phyloP scores from a whole-genome alignment of 2,329 filamentous ascomycete genomes.

The Cladophialophora chaetospira region DNA sequence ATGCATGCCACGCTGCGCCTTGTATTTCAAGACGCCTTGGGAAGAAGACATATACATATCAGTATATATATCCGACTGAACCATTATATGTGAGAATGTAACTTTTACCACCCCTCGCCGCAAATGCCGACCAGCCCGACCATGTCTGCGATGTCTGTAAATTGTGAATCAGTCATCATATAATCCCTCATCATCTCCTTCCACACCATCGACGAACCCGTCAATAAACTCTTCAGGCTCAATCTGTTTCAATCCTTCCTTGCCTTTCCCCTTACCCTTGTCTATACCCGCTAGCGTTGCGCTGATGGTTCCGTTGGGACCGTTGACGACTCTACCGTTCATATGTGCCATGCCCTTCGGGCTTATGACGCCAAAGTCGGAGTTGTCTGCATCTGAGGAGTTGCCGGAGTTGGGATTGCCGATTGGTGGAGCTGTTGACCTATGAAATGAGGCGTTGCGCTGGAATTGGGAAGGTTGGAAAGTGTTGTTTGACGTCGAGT shows the following conservation, averaged over 20 bases:
- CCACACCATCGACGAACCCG: conserved; percentile 29
- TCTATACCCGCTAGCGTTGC: conserved; percentile 34
- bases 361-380: conserved; percentile 36
- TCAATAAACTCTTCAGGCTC: conserved; percentile 33
- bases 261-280: conserved; percentile 39
- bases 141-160: too few species aligned
- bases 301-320: conserved; percentile 34
- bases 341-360: conserved; percentile 31
- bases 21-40: too few species aligned
- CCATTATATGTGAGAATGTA: too few species aligned
- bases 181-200: conserved; percentile 28
- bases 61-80: too few species aligned
- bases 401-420: conserved; percentile 32
- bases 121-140: too few species aligned
- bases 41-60: too few species aligned
- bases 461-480: not conserved
- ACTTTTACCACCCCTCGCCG: too few species aligned
- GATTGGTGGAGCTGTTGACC: conserved; percentile 24
- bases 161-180: conserved; percentile 22
- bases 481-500: not conserved
- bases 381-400: conserved; percentile 37
- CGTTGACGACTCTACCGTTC: conserved; percentile 33
- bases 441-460: not conserved
- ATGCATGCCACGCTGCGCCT: too few species aligned
- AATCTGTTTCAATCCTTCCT: conserved; percentile 5